These are phyloP conservation scores for Botrytis porri DNA, from an alignment of 2,329 filamentous ascomycete genomes.

Conservation along the genomic window DNA sequence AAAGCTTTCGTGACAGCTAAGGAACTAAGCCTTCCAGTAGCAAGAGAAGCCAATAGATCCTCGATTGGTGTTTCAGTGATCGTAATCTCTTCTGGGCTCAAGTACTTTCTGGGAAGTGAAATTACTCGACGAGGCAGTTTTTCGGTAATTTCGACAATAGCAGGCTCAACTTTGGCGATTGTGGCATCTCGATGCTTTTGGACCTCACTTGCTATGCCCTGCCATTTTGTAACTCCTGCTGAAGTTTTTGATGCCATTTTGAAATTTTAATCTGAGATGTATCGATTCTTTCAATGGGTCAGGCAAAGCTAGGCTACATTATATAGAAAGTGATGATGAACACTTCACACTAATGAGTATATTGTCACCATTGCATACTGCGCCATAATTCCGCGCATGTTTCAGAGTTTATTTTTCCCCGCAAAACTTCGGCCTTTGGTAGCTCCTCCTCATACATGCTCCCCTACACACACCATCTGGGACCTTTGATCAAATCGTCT, in stretches of 20 bases:
- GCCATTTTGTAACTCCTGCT: neutral
- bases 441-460: too few species aligned
- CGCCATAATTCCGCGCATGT: neutral
- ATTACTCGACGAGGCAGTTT: neutral
- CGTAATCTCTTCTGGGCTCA: neutral
- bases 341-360: neutral
- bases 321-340: neutral
- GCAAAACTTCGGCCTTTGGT: neutral
- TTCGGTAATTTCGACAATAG: neutral
- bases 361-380: neutral
- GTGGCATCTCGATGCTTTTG: neutral
- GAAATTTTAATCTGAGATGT: neutral
- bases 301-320: neutral
- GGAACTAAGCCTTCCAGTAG: slow-evolving; percentile 25
- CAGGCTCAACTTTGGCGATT: neutral
- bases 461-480: too few species aligned
- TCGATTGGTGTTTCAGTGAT: slow-evolving; percentile 34
- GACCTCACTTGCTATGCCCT: neutral
- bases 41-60: slow-evolving; percentile 26
- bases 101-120: neutral
- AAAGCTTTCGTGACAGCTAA: slow-evolving; percentile 44
- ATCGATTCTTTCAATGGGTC: neutral
- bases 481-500: too few species aligned
- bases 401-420: neutral
- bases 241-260: neutral